These are phyloP conservation scores for Huntiella moniliformis DNA, from an alignment of 2,329 filamentous ascomycete species.

Conservation along the genomic window DNA sequence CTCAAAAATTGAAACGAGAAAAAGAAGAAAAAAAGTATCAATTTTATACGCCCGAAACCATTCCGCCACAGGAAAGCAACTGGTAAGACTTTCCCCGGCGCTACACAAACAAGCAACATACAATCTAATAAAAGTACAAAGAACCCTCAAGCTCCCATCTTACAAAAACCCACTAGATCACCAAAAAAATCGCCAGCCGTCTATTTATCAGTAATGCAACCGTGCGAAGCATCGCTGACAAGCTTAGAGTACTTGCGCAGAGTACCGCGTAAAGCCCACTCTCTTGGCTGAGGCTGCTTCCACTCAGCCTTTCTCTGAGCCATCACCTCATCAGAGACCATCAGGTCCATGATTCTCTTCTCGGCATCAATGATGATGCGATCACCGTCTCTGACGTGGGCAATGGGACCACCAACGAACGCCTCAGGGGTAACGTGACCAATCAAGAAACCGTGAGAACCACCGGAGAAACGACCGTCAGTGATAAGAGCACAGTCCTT, in stretches of 20 bases:
- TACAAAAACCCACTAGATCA: not conserved
- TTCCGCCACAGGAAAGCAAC: slow-evolving; percentile 2
- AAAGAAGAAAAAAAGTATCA: slow-evolving; percentile 4
- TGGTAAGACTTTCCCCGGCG: not conserved
- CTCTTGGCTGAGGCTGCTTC: slow-evolving; percentile 35
- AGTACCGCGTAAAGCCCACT: slow-evolving; percentile 41
- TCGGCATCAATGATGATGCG: slow-evolving; percentile 68
- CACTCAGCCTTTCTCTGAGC: slow-evolving; percentile 37
- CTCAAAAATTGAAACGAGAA: slow-evolving; percentile 6
- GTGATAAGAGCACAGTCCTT: slow-evolving; percentile 82
- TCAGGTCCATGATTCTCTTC: slow-evolving; percentile 46
- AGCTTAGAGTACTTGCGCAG: slow-evolving; percentile 49
- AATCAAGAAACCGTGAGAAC: slow-evolving; percentile 81
- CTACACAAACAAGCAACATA: not conserved
- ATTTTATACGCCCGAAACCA: slow-evolving; percentile 9
- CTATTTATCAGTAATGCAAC: slow-evolving; percentile 33
- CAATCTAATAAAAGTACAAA: slow-evolving; percentile 3
- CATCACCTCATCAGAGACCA: slow-evolving; percentile 48
- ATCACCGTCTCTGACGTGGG: slow-evolving; percentile 62
- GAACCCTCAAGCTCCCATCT: not conserved
- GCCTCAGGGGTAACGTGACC: slow-evolving; percentile 87
- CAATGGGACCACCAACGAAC: slow-evolving; percentile 73
- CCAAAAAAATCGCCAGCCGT: not conserved
- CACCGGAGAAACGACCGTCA: slow-evolving; percentile 76
- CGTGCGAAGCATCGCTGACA: slow-evolving; percentile 39